Evolutionary conservation across 176 grass and related monocot genomes (phyloP).

Genomic region (Microstegium vimineum): DNA sequence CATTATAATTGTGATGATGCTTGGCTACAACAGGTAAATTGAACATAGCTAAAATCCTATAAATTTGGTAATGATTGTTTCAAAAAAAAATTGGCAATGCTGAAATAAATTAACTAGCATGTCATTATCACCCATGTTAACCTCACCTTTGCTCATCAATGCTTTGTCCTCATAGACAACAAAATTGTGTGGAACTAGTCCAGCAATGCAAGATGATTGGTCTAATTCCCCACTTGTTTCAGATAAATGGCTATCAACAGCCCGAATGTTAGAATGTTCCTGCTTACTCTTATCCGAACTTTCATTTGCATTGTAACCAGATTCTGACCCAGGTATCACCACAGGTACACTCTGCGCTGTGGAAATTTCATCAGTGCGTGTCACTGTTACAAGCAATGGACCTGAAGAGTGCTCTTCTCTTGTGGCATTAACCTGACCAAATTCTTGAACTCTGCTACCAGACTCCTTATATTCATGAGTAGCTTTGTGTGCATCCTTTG

Average conservation of each 20-base stretch:
- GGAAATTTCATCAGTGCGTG: not conserved
- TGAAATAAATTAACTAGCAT: not conserved
- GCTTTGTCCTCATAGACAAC: not conserved
- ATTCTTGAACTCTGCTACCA: not conserved
- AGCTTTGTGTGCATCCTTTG: not conserved
- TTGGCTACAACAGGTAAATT: not conserved
- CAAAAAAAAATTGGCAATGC: too few relatives aligned
- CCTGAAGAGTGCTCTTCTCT: not conserved
- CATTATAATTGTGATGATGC: not conserved
- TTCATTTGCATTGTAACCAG: not conserved
- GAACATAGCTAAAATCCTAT: not conserved
- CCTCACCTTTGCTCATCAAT: not conserved
- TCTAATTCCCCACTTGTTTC: not conserved
- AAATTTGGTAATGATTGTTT: too few relatives aligned
- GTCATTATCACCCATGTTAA: too few relatives aligned
- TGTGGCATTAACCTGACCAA: not conserved
- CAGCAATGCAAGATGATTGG: not conserved
- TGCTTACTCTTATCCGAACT: not conserved
- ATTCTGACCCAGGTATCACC: constrained; percentile 6
- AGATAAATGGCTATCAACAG: too few relatives aligned
- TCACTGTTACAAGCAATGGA: constrained; percentile 8
- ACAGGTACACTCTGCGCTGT: not conserved
- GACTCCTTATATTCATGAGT: not conserved
- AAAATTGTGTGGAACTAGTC: not conserved
- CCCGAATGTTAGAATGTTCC: too few relatives aligned